Evolutionary conservation across 106 monocot species (phyloP), one percentile per base, ranked within the genome.

Genomic region (Dendrobium catenatum): DNA sequence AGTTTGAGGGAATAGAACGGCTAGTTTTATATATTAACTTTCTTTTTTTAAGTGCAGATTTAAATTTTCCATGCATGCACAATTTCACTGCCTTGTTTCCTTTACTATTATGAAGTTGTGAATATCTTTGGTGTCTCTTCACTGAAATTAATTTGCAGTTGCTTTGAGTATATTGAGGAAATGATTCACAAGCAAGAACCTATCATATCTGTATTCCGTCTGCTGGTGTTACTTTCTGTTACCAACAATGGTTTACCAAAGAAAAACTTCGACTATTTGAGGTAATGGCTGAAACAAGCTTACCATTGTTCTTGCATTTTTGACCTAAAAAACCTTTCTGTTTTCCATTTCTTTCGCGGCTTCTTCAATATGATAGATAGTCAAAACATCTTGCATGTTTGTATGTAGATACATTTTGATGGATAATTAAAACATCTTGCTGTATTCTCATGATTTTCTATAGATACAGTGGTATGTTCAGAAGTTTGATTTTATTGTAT

Each of bases 111-210:
- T 51, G 22, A 61, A 61, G 0, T 61, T 37, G 70, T 68, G 13
- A 29, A 37, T 37, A 37, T 59, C 11, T 66, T 58, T 64, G 20
- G 15, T 22, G 61, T 16, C 44, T 4, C 46, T 73, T 59, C 41
- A 40, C 40, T 84, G 42, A 74, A 37, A 1, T 70, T 19, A 80
- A 75, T 77, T 41, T 47, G 68, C 95, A 99, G 99, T 84, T 99
- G 99, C 66, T 90, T 95, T 80, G 99, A 99, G 80, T 93, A 95
- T 83, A 95, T 99, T 80, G 99, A 99, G 79, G 99, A 99, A 88
- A 93, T 99, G 99, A 95, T 99, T 72, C 95, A 95, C 78, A 99
- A 99, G 54, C 99, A 99, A 78, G 99, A 99, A 82, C 87, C 99
- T 17, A 86, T 99, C 84, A 61, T 90, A 76, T 86, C 76, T 78